phyloP scores from a whole-genome alignment of 2,329 filamentous ascomycete genomes.

The Fusarium hainanense region DNA sequence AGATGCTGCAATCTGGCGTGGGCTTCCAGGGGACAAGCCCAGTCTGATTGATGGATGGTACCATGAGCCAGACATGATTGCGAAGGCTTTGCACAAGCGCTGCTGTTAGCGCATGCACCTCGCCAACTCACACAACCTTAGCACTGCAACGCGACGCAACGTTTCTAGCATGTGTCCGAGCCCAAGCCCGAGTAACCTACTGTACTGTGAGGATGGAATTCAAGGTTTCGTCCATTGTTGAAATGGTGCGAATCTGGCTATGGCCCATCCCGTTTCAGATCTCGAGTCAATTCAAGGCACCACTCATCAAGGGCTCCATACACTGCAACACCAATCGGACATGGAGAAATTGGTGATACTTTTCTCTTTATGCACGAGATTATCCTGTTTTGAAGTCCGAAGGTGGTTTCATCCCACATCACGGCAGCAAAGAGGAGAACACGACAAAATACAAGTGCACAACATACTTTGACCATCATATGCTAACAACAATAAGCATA shows the following conservation, averaged over 20 bases:
- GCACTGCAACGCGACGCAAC: background rate
- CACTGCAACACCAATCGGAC: conserved; percentile 9
- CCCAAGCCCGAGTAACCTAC: background rate
- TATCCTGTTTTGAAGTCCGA: conserved; percentile 17
- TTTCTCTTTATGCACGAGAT: background rate
- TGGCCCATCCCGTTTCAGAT: conserved; percentile 28
- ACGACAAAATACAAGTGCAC: background rate
- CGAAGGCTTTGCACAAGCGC: conserved; percentile 4
- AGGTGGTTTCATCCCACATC: conserved; percentile 10
- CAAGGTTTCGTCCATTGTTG: conserved; percentile 22
- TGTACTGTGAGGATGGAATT: background rate
- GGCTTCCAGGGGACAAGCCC: conserved; percentile 1
- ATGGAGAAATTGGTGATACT: background rate
- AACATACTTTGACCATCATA: background rate
- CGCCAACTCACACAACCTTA: conserved; percentile 3
- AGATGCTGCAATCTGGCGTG: background rate
- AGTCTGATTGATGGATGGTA: conserved; percentile 8
- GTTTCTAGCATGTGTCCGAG: background rate
- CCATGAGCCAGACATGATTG: conserved; percentile 4
- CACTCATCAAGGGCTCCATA: background rate
- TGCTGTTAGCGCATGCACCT: conserved; percentile 7
- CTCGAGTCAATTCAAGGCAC: conserved; percentile 10
- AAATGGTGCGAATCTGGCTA: conserved; percentile 12
- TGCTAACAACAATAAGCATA: background rate
- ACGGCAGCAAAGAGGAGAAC: background rate